Percentiles rank a stretch among this genome's conserved stretches.
These are phyloP conservation scores for Manihot esculenta DNA, from an alignment of 441 rosid species.

Conservation along the genomic window DNA sequence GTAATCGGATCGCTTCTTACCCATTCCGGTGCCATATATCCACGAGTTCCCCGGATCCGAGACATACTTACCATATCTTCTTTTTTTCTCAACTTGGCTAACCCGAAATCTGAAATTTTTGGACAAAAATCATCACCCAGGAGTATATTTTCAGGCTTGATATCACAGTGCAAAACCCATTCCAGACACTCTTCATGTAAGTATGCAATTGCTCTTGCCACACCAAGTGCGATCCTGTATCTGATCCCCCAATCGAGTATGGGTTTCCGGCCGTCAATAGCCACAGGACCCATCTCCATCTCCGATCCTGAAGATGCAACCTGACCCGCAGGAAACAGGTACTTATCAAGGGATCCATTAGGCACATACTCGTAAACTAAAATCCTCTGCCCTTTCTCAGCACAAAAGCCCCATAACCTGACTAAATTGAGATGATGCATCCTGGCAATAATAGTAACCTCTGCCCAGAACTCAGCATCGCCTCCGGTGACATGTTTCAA, in stretches of 20 bases:
- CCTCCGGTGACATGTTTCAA: constrained; percentile 60
- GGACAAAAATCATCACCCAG: constrained; percentile 73
- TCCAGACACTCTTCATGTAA: constrained; percentile 74
- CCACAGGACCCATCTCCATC: constrained; percentile 23
- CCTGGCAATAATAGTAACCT: constrained; percentile 70
- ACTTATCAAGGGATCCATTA: constrained; percentile 60
- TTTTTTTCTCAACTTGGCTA: constrained; percentile 64
- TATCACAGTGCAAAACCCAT: constrained; percentile 74
- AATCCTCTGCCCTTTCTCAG: constrained; percentile 62
- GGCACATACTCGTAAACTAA: constrained; percentile 64
- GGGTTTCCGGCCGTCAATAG: constrained; percentile 25
- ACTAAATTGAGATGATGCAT: constrained; percentile 77
- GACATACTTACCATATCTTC: constrained; percentile 73
- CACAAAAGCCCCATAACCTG: constrained; percentile 69
- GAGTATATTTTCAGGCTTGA: constrained; percentile 71
- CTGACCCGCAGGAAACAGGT: constrained; percentile 41
- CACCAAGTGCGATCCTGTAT: constrained; percentile 60
- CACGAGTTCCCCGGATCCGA: constrained; percentile 67
- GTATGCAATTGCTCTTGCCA: constrained; percentile 65
- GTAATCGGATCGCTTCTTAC: constrained; percentile 56
- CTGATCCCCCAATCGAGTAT: constrained; percentile 61
- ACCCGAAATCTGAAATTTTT: constrained; percentile 65
- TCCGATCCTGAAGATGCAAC: constrained; percentile 4
- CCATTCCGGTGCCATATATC: constrained; percentile 81
- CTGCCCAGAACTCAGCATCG: constrained; percentile 69